A percentile compares a stretch with the other conserved stretches of the same genome.
phyloP scores from a whole-genome alignment of 345 rosid species.

The Citrus glauca region DNA sequence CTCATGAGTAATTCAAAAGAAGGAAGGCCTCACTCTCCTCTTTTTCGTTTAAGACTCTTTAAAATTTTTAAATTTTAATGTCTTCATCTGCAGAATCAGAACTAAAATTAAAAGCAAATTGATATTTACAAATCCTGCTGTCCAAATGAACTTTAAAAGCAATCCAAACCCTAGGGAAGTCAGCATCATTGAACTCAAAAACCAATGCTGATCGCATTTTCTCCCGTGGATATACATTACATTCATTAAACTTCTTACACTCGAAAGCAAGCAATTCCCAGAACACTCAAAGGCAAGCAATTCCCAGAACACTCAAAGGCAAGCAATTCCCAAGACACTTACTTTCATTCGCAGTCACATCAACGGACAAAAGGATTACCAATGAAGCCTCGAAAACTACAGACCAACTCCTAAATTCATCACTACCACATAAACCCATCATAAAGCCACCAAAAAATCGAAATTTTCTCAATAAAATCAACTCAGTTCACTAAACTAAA shows the following conservation, averaged over 20 bases:
- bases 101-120: neutral
- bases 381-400: neutral
- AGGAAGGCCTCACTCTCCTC: neutral
- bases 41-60: neutral
- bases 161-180: neutral
- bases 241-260: neutral
- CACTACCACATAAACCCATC: neutral
- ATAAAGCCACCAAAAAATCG: neutral
- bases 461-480: neutral
- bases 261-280: neutral
- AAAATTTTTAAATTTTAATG: neutral
- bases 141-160: neutral
- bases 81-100: neutral
- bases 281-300: neutral
- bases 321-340: neutral
- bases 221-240: neutral
- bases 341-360: neutral
- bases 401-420: neutral
- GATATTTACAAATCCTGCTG: neutral
- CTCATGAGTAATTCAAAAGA: neutral
- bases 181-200: neutral
- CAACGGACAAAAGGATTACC: neutral
- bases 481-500: neutral
- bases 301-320: too few species aligned
- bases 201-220: neutral